Base-by-base conservation (phyloP, 2,329 filamentous ascomycete genomes). In the Colletotrichum sp. region DNA sequence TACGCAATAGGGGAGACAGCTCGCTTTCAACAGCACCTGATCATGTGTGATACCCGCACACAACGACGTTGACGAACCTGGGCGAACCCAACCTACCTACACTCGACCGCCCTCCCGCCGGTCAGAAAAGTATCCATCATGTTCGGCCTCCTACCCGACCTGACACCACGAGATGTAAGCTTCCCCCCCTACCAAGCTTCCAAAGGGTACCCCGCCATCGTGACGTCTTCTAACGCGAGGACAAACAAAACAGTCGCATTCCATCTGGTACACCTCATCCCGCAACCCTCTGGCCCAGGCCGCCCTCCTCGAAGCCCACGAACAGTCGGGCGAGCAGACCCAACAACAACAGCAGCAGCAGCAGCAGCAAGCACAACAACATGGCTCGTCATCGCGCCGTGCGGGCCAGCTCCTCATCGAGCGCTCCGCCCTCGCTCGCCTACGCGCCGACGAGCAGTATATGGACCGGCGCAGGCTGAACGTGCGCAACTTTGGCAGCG, bases 401-500 rank as follows among this genome's bases (percentile, higher is more conserved):
- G 85, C 85, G 57, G 81, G 83, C 81, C 83, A 87, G 71, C 87
- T 89, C 78, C 79, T 89, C 72, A 84, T 91, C 77, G 87, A 92
- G 82, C 87, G 90, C 79, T 89, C 93, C 30, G 89, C 90, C 3
- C 92, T 98, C 5, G 91, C 93, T 12, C 89, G 93, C 3, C 91
- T 98, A 13, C 89, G 91, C 30, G 87, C 92, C 57, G 96, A 98
- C 82, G 97, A 99, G 86, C 90, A 92, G 77, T 90, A 92, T 74
- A 90, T 98, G 78, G 91, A 93, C 71, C 90, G 93, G 11, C 95
- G 96, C 63, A 95, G 96, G 81, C 87, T 92, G 64, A 95, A 96
- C 79, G 94, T 99, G 34, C 92, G 94, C 64, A 95, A 96, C 81
- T 98, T 98, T 82, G 97, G 97, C 76, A 94, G 93, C 79, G 91